phyloP scores from a whole-genome alignment of 306 rosid genomes.

The Inga laurina region DNA sequence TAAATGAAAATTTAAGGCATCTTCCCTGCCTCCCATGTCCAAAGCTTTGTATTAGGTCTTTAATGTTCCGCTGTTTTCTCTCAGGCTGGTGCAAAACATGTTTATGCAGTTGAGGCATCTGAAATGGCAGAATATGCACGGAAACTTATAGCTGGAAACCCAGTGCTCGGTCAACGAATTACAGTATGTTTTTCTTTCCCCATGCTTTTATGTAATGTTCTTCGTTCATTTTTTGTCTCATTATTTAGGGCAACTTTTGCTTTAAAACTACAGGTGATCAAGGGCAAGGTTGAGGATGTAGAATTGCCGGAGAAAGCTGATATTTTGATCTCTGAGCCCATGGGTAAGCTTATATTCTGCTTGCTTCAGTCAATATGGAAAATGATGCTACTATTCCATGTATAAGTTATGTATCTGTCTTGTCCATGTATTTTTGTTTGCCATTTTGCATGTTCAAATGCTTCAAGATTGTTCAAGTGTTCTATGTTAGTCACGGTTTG shows the following conservation, averaged over 20 bases:
- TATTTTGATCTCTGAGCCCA: conserved; percentile 94
- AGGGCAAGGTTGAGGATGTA: conserved; percentile 92
- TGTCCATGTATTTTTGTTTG: conserved; percentile 17
- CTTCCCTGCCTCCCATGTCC: not conserved
- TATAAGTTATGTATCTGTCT: not conserved
- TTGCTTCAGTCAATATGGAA: conserved; percentile 5
- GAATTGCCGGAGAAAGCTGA: conserved; percentile 96
- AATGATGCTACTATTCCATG: conserved; percentile 16
- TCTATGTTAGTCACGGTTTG: not conserved
- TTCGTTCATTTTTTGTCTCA: conserved; percentile 13
- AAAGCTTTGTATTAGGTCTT: not conserved
- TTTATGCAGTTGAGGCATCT: conserved; percentile 99
- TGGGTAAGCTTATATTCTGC: conserved; percentile 64
- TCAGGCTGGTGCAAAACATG: conserved; percentile 99
- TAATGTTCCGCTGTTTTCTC: conserved; percentile 14
- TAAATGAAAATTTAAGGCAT: conserved; percentile 9
- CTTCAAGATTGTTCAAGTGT: not conserved
- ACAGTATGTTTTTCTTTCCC: conserved; percentile 58
- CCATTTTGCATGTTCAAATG: not conserved
- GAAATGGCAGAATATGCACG: conserved; percentile 98
- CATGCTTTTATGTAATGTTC: not conserved
- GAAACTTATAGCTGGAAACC: conserved; percentile 84
- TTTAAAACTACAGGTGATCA: conserved; percentile 62
- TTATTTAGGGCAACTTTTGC: conserved; percentile 6
- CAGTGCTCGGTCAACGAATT: conserved; percentile 71